Conservation (phyloP, 2,329 filamentous ascomycete genomes). For the Aspergillus sp. region DNA sequence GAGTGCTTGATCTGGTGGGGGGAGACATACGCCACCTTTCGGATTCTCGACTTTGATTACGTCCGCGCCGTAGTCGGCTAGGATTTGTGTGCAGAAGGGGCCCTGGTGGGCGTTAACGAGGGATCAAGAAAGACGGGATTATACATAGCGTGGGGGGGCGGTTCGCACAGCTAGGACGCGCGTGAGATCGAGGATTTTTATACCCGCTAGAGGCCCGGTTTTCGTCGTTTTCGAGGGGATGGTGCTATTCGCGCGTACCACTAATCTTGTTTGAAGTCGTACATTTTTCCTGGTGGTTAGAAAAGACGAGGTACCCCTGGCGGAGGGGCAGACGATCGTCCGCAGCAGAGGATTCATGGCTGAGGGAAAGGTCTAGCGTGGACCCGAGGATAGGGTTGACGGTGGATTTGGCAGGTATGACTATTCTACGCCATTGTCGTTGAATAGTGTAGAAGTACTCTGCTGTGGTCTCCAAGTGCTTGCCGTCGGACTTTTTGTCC, state of each 20-base stretch:
- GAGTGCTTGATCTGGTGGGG: too few species aligned
- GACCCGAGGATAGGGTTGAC: neutral
- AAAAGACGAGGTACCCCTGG: neutral
- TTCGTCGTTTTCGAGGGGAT: neutral
- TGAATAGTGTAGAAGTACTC: neutral
- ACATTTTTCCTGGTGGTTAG: neutral
- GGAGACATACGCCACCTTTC: slow-evolving; percentile 26
- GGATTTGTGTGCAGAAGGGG: slow-evolving; percentile 49
- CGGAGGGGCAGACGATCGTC: neutral
- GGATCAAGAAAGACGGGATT: neutral
- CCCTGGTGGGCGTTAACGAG: slow-evolving; percentile 26
- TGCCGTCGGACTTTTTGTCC: neutral
- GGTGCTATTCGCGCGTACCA: neutral
- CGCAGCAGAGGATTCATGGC: neutral
- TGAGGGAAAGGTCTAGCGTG: too few species aligned
- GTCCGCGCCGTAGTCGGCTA: slow-evolving; percentile 51
- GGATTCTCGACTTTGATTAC: slow-evolving; percentile 47
- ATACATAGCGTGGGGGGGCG: too few species aligned
- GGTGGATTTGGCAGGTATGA: neutral
- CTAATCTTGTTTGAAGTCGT: too few species aligned
- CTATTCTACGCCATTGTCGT: neutral
- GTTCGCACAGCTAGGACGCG: slow-evolving; percentile 33
- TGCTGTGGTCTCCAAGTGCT: neutral
- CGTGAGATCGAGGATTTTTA: slow-evolving; percentile 37
- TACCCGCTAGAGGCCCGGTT: slow-evolving; percentile 23